Evolutionary conservation across 257 asterid genomes (phyloP), one percentile per base, ranked within the genome.

Genomic region (Solanum commersonii): DNA sequence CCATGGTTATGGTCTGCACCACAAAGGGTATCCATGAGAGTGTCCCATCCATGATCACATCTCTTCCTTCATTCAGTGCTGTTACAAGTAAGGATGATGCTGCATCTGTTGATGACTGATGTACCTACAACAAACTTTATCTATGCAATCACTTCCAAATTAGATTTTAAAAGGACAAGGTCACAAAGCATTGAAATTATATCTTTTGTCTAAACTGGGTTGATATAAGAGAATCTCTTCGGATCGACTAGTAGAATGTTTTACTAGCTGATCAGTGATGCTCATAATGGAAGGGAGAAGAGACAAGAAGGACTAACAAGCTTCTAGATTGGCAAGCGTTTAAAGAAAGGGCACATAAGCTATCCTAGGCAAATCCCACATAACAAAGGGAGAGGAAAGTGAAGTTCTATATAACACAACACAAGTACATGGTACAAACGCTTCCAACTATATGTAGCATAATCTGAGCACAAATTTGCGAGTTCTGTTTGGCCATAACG

Each of bases 11-110:
- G 49, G 89, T 88, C 38, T 83, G 89, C 83, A 97, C 95, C 33
- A 97, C 99, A 40, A 97, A 97, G 34, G 99, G 99, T 87, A 87
- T 95, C 99, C 99, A 97, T 6, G 99, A 95, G 6, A 97, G 91
- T 10, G 99, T 97, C 42, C 99, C 99, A 44, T 96, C 99, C 99
- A 97, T 96, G 87, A 97, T 96, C 89, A 97, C 99, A 60, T 97
- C 99, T 1, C 99, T 98, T 10, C 99, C 99, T 87, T 97, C 98
- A 42, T 97, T 97, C 7, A 97, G 90, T 1, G 99, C 99, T 0
- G 98, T 97, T 25, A 96, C 99, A 7, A 97, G 92, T 38, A 97
- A 94, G 0, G 99, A 97, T 18, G 98, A 95, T 14, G 99, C 99
- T 29, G 99, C 99, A 88, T 97, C 98, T 0, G 98, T 97, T 0